Base-by-base conservation (phyloP, 768 basidiomycete genomes). In the Termitomyces sp. region DNA sequence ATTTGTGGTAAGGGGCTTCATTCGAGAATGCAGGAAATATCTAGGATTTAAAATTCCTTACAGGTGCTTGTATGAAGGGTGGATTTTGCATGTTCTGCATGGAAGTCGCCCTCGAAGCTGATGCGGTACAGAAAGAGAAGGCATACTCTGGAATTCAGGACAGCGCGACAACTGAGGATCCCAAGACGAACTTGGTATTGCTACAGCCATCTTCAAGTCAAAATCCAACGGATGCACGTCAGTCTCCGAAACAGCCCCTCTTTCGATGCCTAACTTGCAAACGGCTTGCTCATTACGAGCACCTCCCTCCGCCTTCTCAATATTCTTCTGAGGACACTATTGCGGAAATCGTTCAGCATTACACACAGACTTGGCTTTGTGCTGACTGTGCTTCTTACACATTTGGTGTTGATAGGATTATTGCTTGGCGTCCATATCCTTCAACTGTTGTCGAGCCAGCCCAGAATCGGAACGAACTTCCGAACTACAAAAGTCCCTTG, bases 381-480 rank as follows among this genome's bases (percentile, higher is more conserved):
- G 77, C 79, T 5, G 90, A 95, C 63, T 96, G 95, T 65, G 68
- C 75, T 21, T 91, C 87, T 12, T 95, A 80, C 66, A 75, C 75
- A 14, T 88, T 86, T 66, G 68, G 73, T 9, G 71, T 93, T 12
- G 92, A 95, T 68, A 89, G 89, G 71, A 91, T 98, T 61, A 77
- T 97, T 41, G 95, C 94, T 2, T 97, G 95, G 95, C 80, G 94
- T 29, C 89, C 92, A 5, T 89, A 84, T 65, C 91, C 92, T 25
- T 70, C 79, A 0, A 78, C 80, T 58, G 88, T 84, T 17, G 69
- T 77, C 8, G 88, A 92, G 65, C 75, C 82, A 2, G 58, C 73
- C 25, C 71, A 63, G 29, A 65, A 73, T 7, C 49, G 62, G 7
- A 75, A 74, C 47, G 73, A 79, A 52, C 63, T 72, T 2, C 75